Evolutionary conservation across 352 stramenopile species (phyloP), one percentile per base, ranked within the genome.

Genomic region (Pythium aquatile): DNA sequence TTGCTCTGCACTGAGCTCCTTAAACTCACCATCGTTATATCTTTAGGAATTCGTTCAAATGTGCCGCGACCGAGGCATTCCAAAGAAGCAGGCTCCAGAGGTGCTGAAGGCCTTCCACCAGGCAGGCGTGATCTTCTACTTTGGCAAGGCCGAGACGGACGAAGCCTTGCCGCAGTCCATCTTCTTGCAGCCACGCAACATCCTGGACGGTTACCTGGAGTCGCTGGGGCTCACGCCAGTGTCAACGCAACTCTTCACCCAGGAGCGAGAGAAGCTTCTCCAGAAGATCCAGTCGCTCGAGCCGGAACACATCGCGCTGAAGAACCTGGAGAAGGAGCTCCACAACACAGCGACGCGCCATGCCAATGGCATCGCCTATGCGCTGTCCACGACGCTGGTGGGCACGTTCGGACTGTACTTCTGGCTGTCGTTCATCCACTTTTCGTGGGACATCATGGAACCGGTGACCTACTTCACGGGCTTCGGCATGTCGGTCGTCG

Each of bases 401-500:
- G 84, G 83, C 52, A 80, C 76, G n/a, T 91, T 93, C 37, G 81
- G 82, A 1, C 73, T 94, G 20, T 96, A 96, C 76, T 93, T 91
- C 32, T 96, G 83, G 81, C 75, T 96, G 33, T 87, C 84, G 55
- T 94, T 94, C 66, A 89, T 94, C 64, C 81, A 96, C 68, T 93
- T 94, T 58, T 94, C 85, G 52, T 96, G 85, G 87, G 85, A 94
- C 64, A 96, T 94, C 59, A 96, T 96, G 87, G 87, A 96, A 65
- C 87, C 87, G 0, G 85, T 96, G 65, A 96, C 85, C 65, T 96
- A 96, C 73, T 93, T 94, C 61, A 94, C 84, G 11, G 87, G 86
- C 32, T 93, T 93, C 59, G 85, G 82, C 33, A 75, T 92, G 54
- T 87, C 74, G 24, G 80, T 96, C 55, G 58, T 94, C 17, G 79